Evolutionary conservation across 2,329 filamentous ascomycete genomes (phyloP), one percentile per base, ranked within the genome.

Genomic region (Fusarium sp.): DNA sequence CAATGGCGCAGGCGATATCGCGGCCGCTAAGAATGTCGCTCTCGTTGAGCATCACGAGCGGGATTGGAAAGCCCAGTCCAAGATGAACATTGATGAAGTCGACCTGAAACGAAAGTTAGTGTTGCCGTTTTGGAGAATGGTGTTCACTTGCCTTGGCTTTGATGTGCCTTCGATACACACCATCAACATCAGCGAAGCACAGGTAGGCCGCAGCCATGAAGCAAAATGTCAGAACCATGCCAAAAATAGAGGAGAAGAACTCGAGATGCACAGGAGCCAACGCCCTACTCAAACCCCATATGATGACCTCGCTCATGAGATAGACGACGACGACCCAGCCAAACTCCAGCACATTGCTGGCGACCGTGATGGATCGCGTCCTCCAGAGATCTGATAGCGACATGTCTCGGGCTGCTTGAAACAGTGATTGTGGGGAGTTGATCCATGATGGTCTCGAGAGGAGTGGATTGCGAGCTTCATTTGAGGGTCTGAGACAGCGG

Each of bases 21-120:
- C 62, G 69, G 23, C 77, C 72, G 23, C 78, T 75, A 12, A 83
- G 68, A 16, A 81, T 72, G 11, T 82, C 67, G 5, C 76, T 73
- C n/a, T 79, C 73, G 42, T 83, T 82, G 19, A 87, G 81, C 79
- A 84, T 84, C 4, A 87, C 78, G 5, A 88, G 81, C 0, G 86
- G 86, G 5, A 87, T 81, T 0, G 84, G 83, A 70, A 88, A 88
- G 7, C 84, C 86, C 10, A 87, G 75, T 0, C 86, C 86, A 70
- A 88, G 83, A 73, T 88, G 84, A 6, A 81, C 77, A 69, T 88
- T 88, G 59, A 88, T 81, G 15, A 87, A 81, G 52, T 87, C 82
- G 27, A 86, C 80, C 85, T 88, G 55, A 2, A 41, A n/a, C 8
- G 16, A 6, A 33, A 23, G 64, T 75, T 14, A 77, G 49, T 35